Evolutionary conservation across 1,284 basidiomycete genomes (phyloP).

Genomic region (Coriolopsis trogii): DNA sequence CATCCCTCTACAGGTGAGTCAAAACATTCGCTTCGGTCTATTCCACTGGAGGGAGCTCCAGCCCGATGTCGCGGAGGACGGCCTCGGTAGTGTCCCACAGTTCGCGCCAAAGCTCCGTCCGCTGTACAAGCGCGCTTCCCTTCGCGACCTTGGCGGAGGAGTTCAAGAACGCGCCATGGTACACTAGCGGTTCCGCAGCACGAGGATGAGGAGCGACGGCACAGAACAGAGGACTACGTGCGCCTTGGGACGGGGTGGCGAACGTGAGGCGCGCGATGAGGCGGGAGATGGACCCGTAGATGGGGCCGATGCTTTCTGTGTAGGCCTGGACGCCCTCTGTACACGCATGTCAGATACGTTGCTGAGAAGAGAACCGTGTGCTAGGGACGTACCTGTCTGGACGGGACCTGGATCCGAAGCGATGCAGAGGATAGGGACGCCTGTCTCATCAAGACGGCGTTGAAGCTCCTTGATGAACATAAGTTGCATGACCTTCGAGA

Average conservation of each 20-base stretch:
- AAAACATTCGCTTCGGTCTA: background rate
- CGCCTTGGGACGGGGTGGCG: slow-evolving; percentile 41
- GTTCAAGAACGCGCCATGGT: slow-evolving; percentile 47
- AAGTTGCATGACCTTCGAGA: slow-evolving; percentile 38
- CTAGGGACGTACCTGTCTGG: slow-evolving; percentile 39
- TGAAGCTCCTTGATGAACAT: slow-evolving; percentile 35
- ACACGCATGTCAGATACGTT: slow-evolving; percentile 11
- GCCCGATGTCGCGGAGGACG: slow-evolving; percentile 27
- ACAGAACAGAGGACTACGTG: slow-evolving; percentile 47
- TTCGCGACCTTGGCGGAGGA: slow-evolving; percentile 39
- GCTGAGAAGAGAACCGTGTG: slow-evolving; percentile 6
- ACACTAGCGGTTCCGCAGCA: slow-evolving; percentile 41
- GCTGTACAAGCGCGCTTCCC: slow-evolving; percentile 32
- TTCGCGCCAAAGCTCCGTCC: slow-evolving; percentile 44
- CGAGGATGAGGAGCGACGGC: slow-evolving; percentile 42
- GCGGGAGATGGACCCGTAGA: slow-evolving; percentile 25
- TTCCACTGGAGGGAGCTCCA: slow-evolving; percentile 5
- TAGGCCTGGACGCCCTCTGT: slow-evolving; percentile 26
- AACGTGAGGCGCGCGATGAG: slow-evolving; percentile 37
- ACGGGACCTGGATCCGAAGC: slow-evolving; percentile 41
- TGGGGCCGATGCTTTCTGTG: slow-evolving; percentile 17
- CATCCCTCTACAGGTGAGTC: background rate
- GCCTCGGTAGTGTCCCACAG: slow-evolving; percentile 47
- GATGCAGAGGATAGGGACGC: slow-evolving; percentile 29
- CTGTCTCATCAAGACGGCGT: slow-evolving; percentile 28